Evolutionary conservation across 2,329 filamentous ascomycete species (phyloP).

Genomic region (Myriosclerotinia duriaeana): DNA sequence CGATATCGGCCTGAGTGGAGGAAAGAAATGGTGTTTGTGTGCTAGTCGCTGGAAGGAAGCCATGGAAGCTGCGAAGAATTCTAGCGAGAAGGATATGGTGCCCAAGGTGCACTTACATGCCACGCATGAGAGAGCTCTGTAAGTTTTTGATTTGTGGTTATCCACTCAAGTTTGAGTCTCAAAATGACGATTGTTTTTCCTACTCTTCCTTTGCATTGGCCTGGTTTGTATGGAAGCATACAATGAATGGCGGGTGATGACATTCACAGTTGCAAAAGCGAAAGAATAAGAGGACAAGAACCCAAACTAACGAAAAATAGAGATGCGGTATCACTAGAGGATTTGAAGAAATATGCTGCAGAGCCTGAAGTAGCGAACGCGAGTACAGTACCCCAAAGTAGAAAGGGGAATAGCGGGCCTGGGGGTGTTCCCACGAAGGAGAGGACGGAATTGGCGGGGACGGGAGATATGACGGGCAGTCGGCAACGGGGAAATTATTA

Average conservation of each 20-base stretch:
- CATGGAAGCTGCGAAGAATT: constrained; percentile 28
- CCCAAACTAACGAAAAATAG: neutral
- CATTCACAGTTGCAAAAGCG: neutral
- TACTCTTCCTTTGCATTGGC: too few relatives aligned
- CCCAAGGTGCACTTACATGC: constrained; percentile 43
- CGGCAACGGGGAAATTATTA: constrained; percentile 7
- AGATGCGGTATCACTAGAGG: constrained; percentile 36
- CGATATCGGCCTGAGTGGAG: constrained; percentile 52
- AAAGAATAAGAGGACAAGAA: neutral
- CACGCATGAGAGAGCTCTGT: constrained; percentile 42
- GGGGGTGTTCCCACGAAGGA: constrained; percentile 30
- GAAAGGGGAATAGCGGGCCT: constrained; percentile 25
- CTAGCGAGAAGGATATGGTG: constrained; percentile 28
- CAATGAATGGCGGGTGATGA: neutral
- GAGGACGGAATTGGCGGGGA: constrained; percentile 30
- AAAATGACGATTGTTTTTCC: too few relatives aligned
- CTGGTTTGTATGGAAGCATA: neutral
- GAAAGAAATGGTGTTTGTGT: constrained; percentile 64
- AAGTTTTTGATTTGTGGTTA: constrained; percentile 26
- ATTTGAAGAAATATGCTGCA: constrained; percentile 41
- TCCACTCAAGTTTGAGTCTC: neutral
- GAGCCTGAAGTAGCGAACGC: constrained; percentile 31
- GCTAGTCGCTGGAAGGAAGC: constrained; percentile 60
- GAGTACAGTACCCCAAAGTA: constrained; percentile 30
- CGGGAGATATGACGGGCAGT: constrained; percentile 28